These are phyloP conservation scores for Pontederia crassipes DNA, from an alignment of 176 grass and related monocot species.

Conservation along the genomic window DNA sequence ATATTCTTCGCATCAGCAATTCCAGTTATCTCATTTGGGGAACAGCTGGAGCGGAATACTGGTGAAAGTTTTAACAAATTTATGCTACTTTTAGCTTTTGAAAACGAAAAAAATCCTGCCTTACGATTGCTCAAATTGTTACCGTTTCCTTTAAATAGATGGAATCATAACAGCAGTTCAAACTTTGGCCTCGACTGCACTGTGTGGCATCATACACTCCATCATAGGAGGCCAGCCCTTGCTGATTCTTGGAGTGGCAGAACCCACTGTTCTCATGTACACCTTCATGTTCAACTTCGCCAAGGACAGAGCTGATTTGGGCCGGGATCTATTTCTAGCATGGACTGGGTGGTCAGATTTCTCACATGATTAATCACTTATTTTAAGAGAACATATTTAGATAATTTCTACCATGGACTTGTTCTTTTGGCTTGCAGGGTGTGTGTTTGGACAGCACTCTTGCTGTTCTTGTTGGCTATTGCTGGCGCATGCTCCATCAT, in stretches of 20 bases:
- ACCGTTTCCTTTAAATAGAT: slow-evolving; percentile 25
- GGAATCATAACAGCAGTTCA: slow-evolving; percentile 88
- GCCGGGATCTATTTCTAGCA: slow-evolving; percentile 63
- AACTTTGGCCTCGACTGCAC: slow-evolving; percentile 80
- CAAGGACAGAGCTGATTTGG: slow-evolving; percentile 65
- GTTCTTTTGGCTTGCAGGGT: slow-evolving; percentile 37
- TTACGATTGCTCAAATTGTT: neutral
- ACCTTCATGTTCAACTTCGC: slow-evolving; percentile 99
- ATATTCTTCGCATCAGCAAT: slow-evolving; percentile 99
- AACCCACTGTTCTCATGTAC: slow-evolving; percentile 97
- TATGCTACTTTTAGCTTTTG: neutral
- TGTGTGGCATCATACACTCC: slow-evolving; percentile 96
- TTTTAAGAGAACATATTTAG: slow-evolving; percentile 7
- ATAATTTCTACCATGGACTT: neutral
- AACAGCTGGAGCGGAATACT: slow-evolving; percentile 89
- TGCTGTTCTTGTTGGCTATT: slow-evolving; percentile 74
- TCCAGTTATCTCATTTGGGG: slow-evolving; percentile 96
- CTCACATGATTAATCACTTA: neutral
- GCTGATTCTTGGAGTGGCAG: slow-evolving; percentile 90
- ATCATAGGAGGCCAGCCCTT: slow-evolving; percentile 84
- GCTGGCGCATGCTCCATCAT: slow-evolving; percentile 82
- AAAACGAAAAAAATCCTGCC: neutral
- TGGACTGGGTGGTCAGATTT: slow-evolving; percentile 85
- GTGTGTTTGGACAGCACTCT: slow-evolving; percentile 78
- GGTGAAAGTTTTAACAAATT: slow-evolving; percentile 27